Evolutionary conservation across 192 early-diverging fungal genomes (phyloP), one percentile per base, ranked within the genome.

Genomic region (Rhizophagus prolifer): DNA sequence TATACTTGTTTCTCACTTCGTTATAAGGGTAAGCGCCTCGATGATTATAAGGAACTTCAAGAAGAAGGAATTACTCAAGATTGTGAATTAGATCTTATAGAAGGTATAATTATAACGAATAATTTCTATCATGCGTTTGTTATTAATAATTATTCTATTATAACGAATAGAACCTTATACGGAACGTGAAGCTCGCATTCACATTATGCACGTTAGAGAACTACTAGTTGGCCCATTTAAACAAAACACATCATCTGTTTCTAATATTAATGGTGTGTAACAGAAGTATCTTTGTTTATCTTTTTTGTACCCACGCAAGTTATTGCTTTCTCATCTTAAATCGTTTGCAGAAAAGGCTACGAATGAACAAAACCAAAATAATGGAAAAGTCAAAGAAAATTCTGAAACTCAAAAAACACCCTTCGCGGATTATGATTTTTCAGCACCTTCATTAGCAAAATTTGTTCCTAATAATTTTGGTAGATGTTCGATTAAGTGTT

Each of bases 1-100:
- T 91, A 95, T 84, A 96, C 97, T 41, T 97, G 96, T 85, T 98
- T 98, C 80, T 94, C 91, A 75, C 84, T 99, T 21, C 75, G 88
- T 8, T 92, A 88, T 74, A 86, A 95, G 28, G 94, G 91, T 36
- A 77, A 82, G 74, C 87, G 90, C 26, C 79, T 98, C 67, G 91
- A 88, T 77, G 95, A 98, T 69, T 91, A 86, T 80, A 81, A 84
- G 46, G 91, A 92, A 82, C 82, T 93, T 10, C 90, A 90, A 38
- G 92, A 94, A 69, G 88, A 91, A 79, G 86, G 86, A 9, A 88
- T 92, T 63, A 86, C 88, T 10, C 78, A 85, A n/a, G 91, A 92
- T 46, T 84, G 86, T 61, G 86, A 89, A 59, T 79, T 94, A 50
- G 84, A 88, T 67, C 80, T 95, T 25, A 79, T 91, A 19, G 88